A percentile compares a stretch with the other conserved stretches of the same genome.
Evolutionary conservation across 805 yeast species (phyloP).

Genomic region (Ogataea nakhonphanomensis): DNA sequence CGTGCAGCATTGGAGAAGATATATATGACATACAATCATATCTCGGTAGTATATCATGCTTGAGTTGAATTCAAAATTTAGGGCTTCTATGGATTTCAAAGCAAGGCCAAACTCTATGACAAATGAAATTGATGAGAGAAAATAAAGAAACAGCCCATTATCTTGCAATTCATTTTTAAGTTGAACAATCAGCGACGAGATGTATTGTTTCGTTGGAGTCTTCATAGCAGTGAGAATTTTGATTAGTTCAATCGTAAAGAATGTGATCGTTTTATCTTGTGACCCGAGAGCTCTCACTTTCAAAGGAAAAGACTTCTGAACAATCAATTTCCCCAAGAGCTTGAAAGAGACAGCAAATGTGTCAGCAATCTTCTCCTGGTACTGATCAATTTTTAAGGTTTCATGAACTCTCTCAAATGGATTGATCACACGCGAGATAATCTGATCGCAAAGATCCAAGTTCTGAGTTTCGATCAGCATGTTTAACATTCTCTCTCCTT

Average conservation of each 20-base stretch:
- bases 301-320: conserved; percentile 13
- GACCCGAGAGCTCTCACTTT: conserved; percentile 11
- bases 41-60: conserved; percentile 7
- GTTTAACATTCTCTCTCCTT: conserved; percentile 36
- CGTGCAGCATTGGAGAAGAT: conserved; percentile 20
- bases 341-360: conserved; percentile 17
- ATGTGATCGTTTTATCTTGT: conserved; percentile 19
- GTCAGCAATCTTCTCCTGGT: conserved; percentile 3
- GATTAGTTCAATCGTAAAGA: conserved; percentile 22
- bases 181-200: conserved; percentile 25
- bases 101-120: conserved; percentile 24
- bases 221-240: conserved; percentile 23
- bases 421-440: conserved; percentile 20
- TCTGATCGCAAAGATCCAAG: conserved; percentile 16
- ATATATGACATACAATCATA: conserved; percentile 25
- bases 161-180: conserved; percentile 23
- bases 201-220: conserved; percentile 20
- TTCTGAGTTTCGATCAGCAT: conserved; percentile 22
- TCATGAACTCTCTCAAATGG: conserved; percentile 13
- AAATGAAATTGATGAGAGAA: conserved; percentile 29
- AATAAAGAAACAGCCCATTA: conserved; percentile 29
- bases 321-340: conserved; percentile 22
- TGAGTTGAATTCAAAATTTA: conserved; percentile 18
- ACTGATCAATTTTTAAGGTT: conserved; percentile 1
- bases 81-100: conserved; percentile 17